Evolutionary conservation across 2,329 filamentous ascomycete genomes (phyloP), one percentile per base, ranked within the genome.

Genomic region (Xylariaceae sp.): DNA sequence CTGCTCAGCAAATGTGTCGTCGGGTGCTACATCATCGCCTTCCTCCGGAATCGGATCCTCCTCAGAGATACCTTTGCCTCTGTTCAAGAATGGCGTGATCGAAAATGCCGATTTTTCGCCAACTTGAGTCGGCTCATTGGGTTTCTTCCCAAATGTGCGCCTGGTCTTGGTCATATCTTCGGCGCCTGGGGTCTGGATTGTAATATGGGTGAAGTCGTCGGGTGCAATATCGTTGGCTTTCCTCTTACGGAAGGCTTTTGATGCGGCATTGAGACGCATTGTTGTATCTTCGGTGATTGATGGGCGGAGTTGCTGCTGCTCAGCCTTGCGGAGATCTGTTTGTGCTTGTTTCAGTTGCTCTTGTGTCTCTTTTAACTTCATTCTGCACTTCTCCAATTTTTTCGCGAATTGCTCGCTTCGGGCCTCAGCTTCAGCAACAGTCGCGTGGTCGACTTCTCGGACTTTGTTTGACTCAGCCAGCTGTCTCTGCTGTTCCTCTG

Each of bases 61-160:
- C 37, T 83, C 67, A 49, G 72, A 83, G 46, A 74, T 60, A 4
- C 63, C 71, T 63, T 75, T 81, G 19, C 79, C 83, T 38, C 84
- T 81, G 63, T 90, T 95, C 47, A 97, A 72, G 69, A 95, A 96
- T 0, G 91, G 91, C 0, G 91, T 97, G 49, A 96, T 89, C 3
- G 89, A 95, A 64, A 97, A 96, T 3, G 78, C 83, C 0, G 90
- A 96, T 64, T 95, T 96, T 58, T 95, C 88, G 22, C 87, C 89
- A 4, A 86, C 70, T 41, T 80, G 67, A 1, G 78, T 74, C 29
- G 78, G 75, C 16, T 81, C 76, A 19, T 69, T 62, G 36, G 69
- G 74, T 41, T 73, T 69, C 59, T 81, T 83, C 63, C 83, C 85
- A 45, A 65, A 53, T 26, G 61, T 60, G 32, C 68, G 68, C 49